These are phyloP conservation scores for Neocallimastix lanati DNA, from an alignment of 192 early-diverging fungal species.

Conservation along the genomic window DNA sequence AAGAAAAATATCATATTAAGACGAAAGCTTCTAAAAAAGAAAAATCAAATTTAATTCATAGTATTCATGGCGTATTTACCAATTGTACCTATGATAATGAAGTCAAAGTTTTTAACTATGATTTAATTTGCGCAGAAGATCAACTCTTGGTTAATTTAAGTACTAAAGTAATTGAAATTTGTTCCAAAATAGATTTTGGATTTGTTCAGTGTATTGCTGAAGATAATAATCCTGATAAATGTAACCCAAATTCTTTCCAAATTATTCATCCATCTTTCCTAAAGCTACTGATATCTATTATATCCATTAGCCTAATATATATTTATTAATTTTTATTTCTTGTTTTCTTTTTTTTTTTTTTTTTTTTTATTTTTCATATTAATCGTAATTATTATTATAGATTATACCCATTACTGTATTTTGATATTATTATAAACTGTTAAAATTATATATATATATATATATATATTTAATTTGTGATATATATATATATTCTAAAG, in stretches of 20 bases:
- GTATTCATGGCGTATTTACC: not conserved
- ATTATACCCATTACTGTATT: no score
- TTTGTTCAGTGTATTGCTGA: not conserved
- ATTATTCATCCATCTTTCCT: not conserved
- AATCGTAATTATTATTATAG: no score
- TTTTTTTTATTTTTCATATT: no score
- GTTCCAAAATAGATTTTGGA: not conserved
- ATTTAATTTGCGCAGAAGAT: not conserved
- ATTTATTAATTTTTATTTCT: not conserved
- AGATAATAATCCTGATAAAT: not conserved
- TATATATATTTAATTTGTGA: no score
- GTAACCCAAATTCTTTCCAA: not conserved
- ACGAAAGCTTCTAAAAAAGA: not conserved
- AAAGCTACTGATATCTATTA: not conserved
- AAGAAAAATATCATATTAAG: not conserved
- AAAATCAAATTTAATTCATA: not conserved
- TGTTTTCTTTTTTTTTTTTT: no score
- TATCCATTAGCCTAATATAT: not conserved
- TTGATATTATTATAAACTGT: no score
- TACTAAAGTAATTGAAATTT: not conserved
- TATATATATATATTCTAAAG: no score
- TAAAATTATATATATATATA: no score
- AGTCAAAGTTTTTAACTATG: not conserved
- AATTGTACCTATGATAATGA: not conserved
- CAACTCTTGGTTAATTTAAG: not conserved